phyloP scores from a whole-genome alignment of 2,329 filamentous ascomycete species.

The Ascosphaera apis region DNA sequence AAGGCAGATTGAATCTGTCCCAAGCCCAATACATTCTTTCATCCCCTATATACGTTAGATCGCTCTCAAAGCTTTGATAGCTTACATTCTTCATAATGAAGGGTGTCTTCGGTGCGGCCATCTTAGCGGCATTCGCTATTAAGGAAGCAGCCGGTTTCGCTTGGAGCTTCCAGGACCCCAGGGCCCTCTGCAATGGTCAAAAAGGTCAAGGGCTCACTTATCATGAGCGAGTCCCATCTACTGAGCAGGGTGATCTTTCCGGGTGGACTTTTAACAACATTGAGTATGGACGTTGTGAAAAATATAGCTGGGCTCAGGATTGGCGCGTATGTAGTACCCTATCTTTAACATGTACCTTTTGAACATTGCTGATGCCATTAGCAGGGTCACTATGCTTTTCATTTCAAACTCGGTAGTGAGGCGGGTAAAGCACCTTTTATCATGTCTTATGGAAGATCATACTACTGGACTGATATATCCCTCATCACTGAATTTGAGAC shows the following conservation, averaged over 20 bases:
- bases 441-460: background rate
- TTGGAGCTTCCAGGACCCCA: background rate
- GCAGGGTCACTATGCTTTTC: background rate
- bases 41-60: no score
- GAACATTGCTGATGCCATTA: background rate
- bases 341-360: no score
- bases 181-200: background rate
- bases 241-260: background rate
- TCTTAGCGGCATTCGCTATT: background rate
- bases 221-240: background rate
- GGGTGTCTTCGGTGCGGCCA: background rate
- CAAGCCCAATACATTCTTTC: no score
- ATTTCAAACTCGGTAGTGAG: background rate
- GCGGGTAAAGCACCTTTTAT: background rate
- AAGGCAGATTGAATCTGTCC: no score
- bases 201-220: background rate
- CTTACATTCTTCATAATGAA: background rate
- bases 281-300: no score
- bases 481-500: constrained; percentile 51
- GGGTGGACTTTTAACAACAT: no score
- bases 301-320: background rate
- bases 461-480: background rate
- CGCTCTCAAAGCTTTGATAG: no score
- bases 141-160: background rate
- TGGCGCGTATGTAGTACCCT: no score